phyloP scores from a whole-genome alignment of 129 eudicot genomes.

The Artemisia tridentata region DNA sequence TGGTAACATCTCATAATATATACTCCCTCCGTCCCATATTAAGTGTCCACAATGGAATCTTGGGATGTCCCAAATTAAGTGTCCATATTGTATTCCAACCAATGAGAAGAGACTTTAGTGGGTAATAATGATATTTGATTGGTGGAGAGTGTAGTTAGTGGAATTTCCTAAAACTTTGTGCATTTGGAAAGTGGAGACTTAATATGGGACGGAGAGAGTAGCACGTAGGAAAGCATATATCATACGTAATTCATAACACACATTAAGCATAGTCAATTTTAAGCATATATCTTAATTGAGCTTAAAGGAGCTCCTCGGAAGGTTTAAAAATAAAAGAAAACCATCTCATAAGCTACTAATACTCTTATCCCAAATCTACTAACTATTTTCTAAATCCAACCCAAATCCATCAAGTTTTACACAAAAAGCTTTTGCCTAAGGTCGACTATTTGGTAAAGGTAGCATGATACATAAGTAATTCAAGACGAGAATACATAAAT shows the following conservation, averaged over 20 bases:
- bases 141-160: too few relatives aligned
- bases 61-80: too few relatives aligned
- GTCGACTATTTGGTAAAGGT: background rate
- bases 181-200: too few relatives aligned
- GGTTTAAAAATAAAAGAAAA: background rate
- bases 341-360: slow-evolving; percentile 17
- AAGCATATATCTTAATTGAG: background rate
- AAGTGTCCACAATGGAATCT: too few relatives aligned
- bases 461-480: background rate
- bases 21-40: too few relatives aligned
- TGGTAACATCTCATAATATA: slow-evolving; percentile 14
- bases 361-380: background rate
- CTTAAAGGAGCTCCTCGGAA: background rate
- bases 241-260: slow-evolving; percentile 8
- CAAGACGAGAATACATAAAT: too few relatives aligned
- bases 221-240: slow-evolving; percentile 19
- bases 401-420: background rate
- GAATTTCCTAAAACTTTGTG: too few relatives aligned
- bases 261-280: background rate
- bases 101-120: too few relatives aligned
- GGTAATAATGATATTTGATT: too few relatives aligned
- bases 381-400: background rate
- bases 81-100: too few relatives aligned
- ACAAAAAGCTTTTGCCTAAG: background rate
- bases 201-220: too few relatives aligned